Base-by-base conservation (phyloP, 2,329 filamentous ascomycete genomes). In the Corniculantispora saksenae region DNA sequence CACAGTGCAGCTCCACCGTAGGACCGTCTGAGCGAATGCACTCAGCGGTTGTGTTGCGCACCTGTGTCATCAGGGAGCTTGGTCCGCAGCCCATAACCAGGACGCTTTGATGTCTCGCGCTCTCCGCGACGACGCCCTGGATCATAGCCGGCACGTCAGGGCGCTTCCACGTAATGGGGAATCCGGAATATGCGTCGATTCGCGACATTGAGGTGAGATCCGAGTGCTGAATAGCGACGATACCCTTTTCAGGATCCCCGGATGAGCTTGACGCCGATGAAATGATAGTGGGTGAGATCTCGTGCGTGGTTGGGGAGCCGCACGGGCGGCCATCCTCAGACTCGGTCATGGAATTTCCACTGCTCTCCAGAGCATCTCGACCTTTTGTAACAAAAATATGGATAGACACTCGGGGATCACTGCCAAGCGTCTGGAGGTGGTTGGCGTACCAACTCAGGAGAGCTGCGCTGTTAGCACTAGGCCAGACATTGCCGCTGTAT, bases 11-110 rank as follows among this genome's bases (percentile, higher is more conserved):
- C 67, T 82, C 81, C 3, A 84, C 72, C 29, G 77, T 77, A 2
- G 81, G 80, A 1, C 81, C 81, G 9, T 76, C 73, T 0, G 71
- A 60, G 25, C 71, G 74, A 55, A 84, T 82, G 62, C 73, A 76
- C 15, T 69, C 69, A 1, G 80, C 79, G 0, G 78, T 74, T 2
- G 78, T 77, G 60, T 80, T 77, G 29, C 82, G 78, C 43, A 83
- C 77, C 27, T 74, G 68, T 25, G 73, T 71, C 76, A 82, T 81
- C 58, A 84, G 70, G 6, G 72, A 70, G 3, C 73, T 73, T 1
- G 83, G 82, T 1, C 82, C 83, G 73, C 83, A 85, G 12, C 78
- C 80, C 66, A 81, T 77, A 63, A 84, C 73, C 45, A 80, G 70
- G 48, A 81, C 75, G 1, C 77, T 75, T 61, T 78, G 72, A 23